A percentile compares a stretch with the other conserved stretches of the same genome.
Conservation (phyloP, 495 filamentous ascomycete genomes). For the Tuber indicum region DNA sequence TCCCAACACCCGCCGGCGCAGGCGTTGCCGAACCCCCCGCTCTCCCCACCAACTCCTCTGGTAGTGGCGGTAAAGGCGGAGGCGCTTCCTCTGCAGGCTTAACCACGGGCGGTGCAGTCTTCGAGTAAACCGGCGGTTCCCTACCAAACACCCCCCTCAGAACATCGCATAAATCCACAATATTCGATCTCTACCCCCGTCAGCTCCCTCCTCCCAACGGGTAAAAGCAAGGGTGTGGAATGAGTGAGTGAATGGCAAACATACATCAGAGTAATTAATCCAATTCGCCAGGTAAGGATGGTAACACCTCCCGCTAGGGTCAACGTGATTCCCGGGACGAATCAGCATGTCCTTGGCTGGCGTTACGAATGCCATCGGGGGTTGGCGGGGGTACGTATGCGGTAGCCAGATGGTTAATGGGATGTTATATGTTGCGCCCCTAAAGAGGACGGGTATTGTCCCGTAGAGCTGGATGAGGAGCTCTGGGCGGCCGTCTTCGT, state of each 20-base stretch:
- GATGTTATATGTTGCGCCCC: conserved; percentile 83
- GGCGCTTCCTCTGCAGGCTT: conserved; percentile 50
- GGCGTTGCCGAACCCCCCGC: conserved; percentile 32
- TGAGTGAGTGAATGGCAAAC: conserved; percentile 42
- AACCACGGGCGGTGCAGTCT: conserved; percentile 51
- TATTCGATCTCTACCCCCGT: conserved; percentile 62
- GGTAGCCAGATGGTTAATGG: conserved; percentile 94
- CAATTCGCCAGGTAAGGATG: conserved; percentile 92
- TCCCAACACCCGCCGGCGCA: conserved; percentile 14
- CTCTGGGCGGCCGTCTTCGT: conserved; percentile 78
- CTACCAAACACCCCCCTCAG: conserved; percentile 84
- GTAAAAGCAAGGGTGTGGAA: neutral
- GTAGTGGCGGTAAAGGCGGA: conserved; percentile 64
- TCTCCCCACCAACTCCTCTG: conserved; percentile 52
- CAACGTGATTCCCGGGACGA: conserved; percentile 86
- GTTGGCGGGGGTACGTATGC: conserved; percentile 76
- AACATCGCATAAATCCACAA: conserved; percentile 73
- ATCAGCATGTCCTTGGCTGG: conserved; percentile 85
- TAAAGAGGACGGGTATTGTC: conserved; percentile 79
- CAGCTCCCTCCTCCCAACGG: conserved; percentile 14
- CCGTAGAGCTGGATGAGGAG: conserved; percentile 81
- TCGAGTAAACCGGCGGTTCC: conserved; percentile 82
- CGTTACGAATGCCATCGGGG: conserved; percentile 80
- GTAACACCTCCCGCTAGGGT: conserved; percentile 87
- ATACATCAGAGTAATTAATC: conserved; percentile 83